Evolutionary conservation across 495 filamentous ascomycete species (phyloP).

Genomic region (Daldinia vernicosa): DNA sequence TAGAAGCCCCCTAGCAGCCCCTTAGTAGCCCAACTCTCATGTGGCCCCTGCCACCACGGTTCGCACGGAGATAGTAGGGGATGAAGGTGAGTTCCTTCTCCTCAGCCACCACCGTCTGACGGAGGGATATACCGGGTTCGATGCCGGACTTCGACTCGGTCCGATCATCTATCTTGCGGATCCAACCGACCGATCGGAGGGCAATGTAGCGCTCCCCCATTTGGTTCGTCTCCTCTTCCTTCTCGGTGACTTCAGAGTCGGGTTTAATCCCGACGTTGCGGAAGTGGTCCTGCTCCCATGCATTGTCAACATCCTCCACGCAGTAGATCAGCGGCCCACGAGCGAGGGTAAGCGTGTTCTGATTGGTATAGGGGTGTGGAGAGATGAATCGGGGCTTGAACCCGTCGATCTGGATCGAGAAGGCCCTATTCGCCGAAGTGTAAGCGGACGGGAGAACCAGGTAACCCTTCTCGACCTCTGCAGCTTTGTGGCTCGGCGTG

Average conservation of each 20-base stretch:
- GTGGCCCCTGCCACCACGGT: conserved; percentile 60
- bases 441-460: conserved; percentile 54
- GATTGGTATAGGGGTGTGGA: conserved; percentile 62
- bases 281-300: conserved; percentile 67
- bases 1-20: conserved; percentile 8
- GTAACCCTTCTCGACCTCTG: conserved; percentile 57
- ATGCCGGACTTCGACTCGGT: conserved; percentile 31
- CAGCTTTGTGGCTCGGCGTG: conserved; percentile 43
- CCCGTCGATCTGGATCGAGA: conserved; percentile 45
- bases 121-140: conserved; percentile 44
- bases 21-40: conserved; percentile 58
- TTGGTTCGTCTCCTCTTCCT: conserved; percentile 45
- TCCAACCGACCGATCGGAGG: conserved; percentile 44
- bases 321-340: conserved; percentile 67
- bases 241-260: conserved; percentile 47
- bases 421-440: conserved; percentile 40
- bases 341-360: conserved; percentile 59
- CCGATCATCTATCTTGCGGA: conserved; percentile 42
- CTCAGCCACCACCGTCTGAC: conserved; percentile 26
- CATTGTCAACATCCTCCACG: conserved; percentile 65
- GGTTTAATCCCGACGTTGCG: conserved; percentile 56
- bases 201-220: conserved; percentile 48
- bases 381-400: conserved; percentile 58
- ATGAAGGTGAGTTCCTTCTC: conserved; percentile 54
- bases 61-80: conserved; percentile 62